Percentiles rank a stretch among this genome's conserved stretches.
phyloP scores from a whole-genome alignment of 352 stramenopile species.

The Phytophthora agathidicida region DNA sequence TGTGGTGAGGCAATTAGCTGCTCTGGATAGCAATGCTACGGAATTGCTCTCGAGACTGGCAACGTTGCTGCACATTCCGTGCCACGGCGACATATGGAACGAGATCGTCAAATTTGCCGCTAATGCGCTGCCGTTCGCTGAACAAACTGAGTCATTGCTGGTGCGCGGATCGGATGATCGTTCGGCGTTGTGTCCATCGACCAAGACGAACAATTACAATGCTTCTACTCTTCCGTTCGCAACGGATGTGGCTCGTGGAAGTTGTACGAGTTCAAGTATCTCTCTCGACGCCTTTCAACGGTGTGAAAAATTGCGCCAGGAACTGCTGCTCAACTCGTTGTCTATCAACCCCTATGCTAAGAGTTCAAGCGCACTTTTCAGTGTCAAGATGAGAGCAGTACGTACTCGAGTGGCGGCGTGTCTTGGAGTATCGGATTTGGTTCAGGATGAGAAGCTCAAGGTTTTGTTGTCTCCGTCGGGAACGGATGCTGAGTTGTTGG shows the following conservation, averaged over 20 bases:
- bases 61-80: constrained; percentile 69
- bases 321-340: constrained; percentile 79
- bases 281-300: constrained; percentile 63
- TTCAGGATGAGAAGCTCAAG: constrained; percentile 55
- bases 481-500: constrained; percentile 87
- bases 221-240: constrained; percentile 73
- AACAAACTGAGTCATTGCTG: constrained; percentile 86
- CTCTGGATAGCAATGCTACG: constrained; percentile 56
- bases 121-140: constrained; percentile 77
- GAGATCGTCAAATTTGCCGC: constrained; percentile 81
- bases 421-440: constrained; percentile 57
- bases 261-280: constrained; percentile 88
- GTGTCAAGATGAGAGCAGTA: constrained; percentile 65
- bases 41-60: constrained; percentile 75
- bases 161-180: constrained; percentile 88
- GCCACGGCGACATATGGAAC: constrained; percentile 75
- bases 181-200: constrained; percentile 67
- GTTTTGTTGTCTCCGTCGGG: constrained; percentile 84
- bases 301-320: constrained; percentile 71
- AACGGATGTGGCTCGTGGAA: constrained; percentile 75
- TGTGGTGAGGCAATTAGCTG: constrained; percentile 63
- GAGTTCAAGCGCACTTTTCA: constrained; percentile 67
- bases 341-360: constrained; percentile 86
- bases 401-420: constrained; percentile 64
- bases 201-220: constrained; percentile 92